Base-by-base conservation (phyloP, 495 filamentous ascomycete genomes). In the Trichoderma reesei region DNA sequence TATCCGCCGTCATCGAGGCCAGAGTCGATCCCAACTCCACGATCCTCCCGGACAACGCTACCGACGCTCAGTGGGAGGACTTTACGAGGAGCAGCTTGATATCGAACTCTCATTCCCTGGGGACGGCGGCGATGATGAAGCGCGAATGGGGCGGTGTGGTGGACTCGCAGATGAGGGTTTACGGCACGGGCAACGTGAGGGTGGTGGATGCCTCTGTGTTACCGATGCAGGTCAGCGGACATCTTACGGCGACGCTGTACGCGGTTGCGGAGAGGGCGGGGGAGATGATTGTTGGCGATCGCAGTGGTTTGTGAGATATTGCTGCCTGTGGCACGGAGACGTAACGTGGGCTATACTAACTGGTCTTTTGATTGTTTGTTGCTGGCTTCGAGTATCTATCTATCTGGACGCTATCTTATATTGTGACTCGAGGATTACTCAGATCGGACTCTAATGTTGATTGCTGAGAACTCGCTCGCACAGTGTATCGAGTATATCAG, bases 191-290 rank as follows among this genome's bases (percentile, higher is more conserved):
- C 44, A 72, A 73, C n/a, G 65, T 76, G 46, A 74, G 78, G 10
- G 81, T 88, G 2, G 81, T 83, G 0, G 84, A 85, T 71, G 82
- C 82, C 5, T 81, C 80, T 26, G 71, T 87, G n/a, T 70, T 86
- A 36, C 85, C 85, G 3, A 73, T 80, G 34, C 75, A 76, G 38
- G 69, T 79, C 4, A 74, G 76, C 59, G 79, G 75, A 6, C 79
- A 83, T 68, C 71, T 79, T 37, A 70, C 75, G 8, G 71, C 78
- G 1, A 83, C 78, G 0, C 71, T 85, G 5, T 89, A 88, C 68
- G 84, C 83, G 0, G 69, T 88, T 65, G 84, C 83, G 2, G 84
- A 88, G 68, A 80, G 78, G 72, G 83, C 61, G 6, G 7, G 41
- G 38, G 59, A 61, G 4, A 4, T 62, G n/a, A 62, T 62, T 14